Base-by-base conservation (phyloP, 441 rosid species). In the Erodium moschatum region DNA sequence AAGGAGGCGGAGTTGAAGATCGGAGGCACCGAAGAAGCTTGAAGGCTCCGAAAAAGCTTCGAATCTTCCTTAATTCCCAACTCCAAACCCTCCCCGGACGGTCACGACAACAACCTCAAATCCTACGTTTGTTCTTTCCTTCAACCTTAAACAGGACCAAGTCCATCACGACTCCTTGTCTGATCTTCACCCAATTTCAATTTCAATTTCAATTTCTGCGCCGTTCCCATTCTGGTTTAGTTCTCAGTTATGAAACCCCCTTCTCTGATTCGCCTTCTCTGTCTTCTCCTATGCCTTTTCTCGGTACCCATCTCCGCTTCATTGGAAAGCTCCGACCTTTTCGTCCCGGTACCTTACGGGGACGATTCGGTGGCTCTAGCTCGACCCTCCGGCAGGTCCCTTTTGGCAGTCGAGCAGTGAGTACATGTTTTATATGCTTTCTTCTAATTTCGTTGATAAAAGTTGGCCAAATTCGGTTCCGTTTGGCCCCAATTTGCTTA, bases 351-450 rank as follows among this genome's bases (percentile, higher is more conserved):
- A 24, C 27, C 27, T 24, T 24, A 0, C 27, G 27, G 27, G 27
- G 27, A 24, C 27, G 60, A 46, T 38, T 74, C 71, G 15, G 29
- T 6, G 24, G 40, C 42, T 13, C 48, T 65, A 2, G 11, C 64
- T 54, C 82, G 83, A 63, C 62, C 79, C 44, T 74, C 73, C 6
- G 79, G 72, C 54, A 81, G 92, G 76, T 76, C 85, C 70, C 87
- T 89, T 52, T 74, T 84, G 75, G 77, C 80, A 66, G 35, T 42
- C 63, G 27, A 19, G 12, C 42, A 72, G 92, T 89, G 65, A 84
- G 88, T 82, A 66, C 18, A 12, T 65, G 11, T 58, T 6, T 24
- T 24, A 24, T 24, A 24, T 24, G 27, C 27, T 24, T 24, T 24
- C 27, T 24, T 24, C 2, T 24, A 24, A 24, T 24, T 24, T 24